A percentile compares a stretch with the other conserved stretches of the same genome.
Evolutionary conservation across 2,329 filamentous ascomycete species (phyloP).

Genomic region (Thielaviopsis cerberus): DNA sequence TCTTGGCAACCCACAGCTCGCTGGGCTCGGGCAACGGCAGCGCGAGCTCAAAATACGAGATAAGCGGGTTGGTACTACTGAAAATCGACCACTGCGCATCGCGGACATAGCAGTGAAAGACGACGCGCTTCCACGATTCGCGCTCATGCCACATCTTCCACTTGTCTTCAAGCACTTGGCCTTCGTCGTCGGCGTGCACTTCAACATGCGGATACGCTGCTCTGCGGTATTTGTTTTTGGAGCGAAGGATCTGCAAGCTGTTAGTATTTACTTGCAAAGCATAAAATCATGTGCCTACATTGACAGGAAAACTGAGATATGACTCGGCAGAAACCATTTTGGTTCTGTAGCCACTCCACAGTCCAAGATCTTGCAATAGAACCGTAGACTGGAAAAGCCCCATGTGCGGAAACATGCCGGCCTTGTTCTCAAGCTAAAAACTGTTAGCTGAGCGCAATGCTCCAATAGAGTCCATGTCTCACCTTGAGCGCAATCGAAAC

Average conservation of each 20-base stretch:
- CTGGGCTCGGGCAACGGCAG: constrained; percentile 44
- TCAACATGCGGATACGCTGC: constrained; percentile 33
- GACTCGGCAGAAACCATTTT: constrained; percentile 40
- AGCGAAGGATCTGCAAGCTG: constrained; percentile 30
- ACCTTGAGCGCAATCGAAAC: constrained; percentile 16
- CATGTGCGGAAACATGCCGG: constrained; percentile 26
- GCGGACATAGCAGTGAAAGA: constrained; percentile 44
- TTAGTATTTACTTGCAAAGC: no score
- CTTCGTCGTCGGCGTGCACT: constrained; percentile 35
- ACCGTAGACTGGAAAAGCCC: constrained; percentile 32
- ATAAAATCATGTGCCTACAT: constrained; percentile 20
- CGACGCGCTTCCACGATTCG: constrained; percentile 49
- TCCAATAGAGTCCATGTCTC: constrained; percentile 6
- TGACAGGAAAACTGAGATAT: constrained; percentile 26
- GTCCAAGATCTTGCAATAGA: constrained; percentile 29
- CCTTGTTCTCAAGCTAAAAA: constrained; percentile 30
- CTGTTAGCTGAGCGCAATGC: constrained; percentile 3
- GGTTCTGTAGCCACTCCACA: constrained; percentile 36
- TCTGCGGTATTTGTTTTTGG: constrained; percentile 38
- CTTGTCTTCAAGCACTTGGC: constrained; percentile 38
- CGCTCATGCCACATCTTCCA: constrained; percentile 46
- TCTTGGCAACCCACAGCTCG: constrained; percentile 46
- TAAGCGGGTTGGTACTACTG: constrained; percentile 41
- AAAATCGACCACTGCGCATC: constrained; percentile 52
- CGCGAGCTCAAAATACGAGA: constrained; percentile 51